Conservation (phyloP, 768 basidiomycete genomes). For the Mrakia gelida region DNA sequence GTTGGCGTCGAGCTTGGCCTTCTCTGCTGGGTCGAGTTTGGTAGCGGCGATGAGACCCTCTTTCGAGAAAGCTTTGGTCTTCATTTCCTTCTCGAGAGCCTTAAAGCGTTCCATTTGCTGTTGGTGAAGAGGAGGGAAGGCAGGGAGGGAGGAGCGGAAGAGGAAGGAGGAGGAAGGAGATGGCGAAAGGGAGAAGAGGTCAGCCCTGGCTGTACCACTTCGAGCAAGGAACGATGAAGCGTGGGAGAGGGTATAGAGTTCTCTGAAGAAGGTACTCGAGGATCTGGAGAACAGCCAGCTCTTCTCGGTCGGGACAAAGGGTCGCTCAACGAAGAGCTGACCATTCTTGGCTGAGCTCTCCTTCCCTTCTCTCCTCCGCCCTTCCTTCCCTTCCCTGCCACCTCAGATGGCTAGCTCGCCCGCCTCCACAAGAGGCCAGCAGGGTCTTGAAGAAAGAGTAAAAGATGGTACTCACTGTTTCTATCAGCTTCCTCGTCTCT, state of each 20-base stretch:
- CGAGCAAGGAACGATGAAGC: no score
- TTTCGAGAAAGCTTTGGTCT: slow-evolving; percentile 99
- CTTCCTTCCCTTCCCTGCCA: not conserved
- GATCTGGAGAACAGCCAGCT: not conserved
- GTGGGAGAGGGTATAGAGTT: no score
- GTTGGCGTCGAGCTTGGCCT: slow-evolving; percentile 82
- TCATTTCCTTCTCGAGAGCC: slow-evolving; percentile 99
- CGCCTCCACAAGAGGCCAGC: no score
- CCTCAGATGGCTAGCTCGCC: not conserved
- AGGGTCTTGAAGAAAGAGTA: no score
- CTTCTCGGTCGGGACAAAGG: not conserved
- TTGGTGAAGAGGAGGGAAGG: slow-evolving; percentile 26
- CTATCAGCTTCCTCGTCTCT: slow-evolving; percentile 92
- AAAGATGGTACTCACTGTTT: slow-evolving; percentile 65
- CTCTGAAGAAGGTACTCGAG: not conserved
- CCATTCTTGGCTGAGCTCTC: not conserved
- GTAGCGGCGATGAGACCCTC: slow-evolving; percentile 92
- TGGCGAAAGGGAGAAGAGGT: not conserved
- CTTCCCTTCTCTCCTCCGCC: not conserved
- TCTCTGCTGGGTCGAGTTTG: slow-evolving; percentile 92
- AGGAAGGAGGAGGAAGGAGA: not conserved
- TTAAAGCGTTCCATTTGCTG: slow-evolving; percentile 99
- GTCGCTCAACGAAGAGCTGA: not conserved
- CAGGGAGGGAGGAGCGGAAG: not conserved
- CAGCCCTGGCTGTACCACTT: not conserved